Evolutionary conservation across 495 filamentous ascomycete genomes (phyloP), one percentile per base, ranked within the genome.

Genomic region (Talaromyces proteolyticus): DNA sequence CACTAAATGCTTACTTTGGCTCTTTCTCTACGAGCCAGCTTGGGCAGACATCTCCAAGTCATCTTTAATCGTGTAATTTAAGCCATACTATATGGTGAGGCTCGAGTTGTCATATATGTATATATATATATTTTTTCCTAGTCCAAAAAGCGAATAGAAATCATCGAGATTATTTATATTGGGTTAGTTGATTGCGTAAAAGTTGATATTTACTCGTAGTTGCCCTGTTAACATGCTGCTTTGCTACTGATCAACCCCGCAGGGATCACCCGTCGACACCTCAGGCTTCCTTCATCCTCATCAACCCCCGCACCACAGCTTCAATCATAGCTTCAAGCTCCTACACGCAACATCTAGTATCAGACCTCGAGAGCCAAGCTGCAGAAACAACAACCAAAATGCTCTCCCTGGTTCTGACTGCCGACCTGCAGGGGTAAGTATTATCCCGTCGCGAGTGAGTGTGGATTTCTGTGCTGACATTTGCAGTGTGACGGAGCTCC

Each of bases 401-500:
- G 89, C 78, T 89, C 53, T 86, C 86, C 46, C 78, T 96, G 7
- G 76, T 80, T 19, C 74, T 96, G 8, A 86, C 79, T 16, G 91
- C 91, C 4, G 89, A 96, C 55, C 63, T 96, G 38, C 75, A 78
- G 23, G 91, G 91, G 80, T 83, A 69, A 59, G 80, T n/a, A n/a
- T n/a, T n/a, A n/a, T n/a, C n/a, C n/a, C n/a, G n/a, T n/a, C n/a
- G n/a, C n/a, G n/a, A n/a, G n/a, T n/a, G n/a, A n/a, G n/a, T n/a
- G n/a, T n/a, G 6, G 18, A 45, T 16, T 3, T 11, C 12, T 7
- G 7, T 29, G n/a, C 21, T 51, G 26, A 43, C 40, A 19, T 40
- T 34, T n/a, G 38, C 56, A 97, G 94, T 7, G 89, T 99, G 17
- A 95, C 91, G 44, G 83, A 89, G 53, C 84, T 99, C 46, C 82